Base-by-base conservation (phyloP, 768 basidiomycete species). In the Polyporus arcularius region DNA sequence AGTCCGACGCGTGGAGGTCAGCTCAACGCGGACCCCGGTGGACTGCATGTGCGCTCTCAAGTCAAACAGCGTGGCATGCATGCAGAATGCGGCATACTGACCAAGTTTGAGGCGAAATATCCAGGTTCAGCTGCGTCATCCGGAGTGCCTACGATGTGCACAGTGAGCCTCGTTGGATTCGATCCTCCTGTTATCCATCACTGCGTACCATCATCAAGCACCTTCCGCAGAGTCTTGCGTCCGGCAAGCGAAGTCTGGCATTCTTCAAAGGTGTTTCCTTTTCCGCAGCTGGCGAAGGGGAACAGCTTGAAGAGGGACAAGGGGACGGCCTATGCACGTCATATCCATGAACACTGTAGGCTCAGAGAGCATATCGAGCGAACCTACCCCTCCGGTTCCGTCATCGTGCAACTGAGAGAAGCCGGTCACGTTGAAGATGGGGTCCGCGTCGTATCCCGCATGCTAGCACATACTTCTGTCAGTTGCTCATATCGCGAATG, bases 71-170 rank as follows among this genome's bases (percentile, higher is more conserved):
- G 85, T 49, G 83, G 83, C 0, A 82, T 83, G 15, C 82, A 3
- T 4, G n/a, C 9, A 18, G 18, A 1, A 80, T 3, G 83, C 21
- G 82, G 59, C 77, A 61, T 1, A 67, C 75, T 12, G 61, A 84
- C 85, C 40, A 87, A 71, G 64, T 86, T 86, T 0, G 83, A 80
- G 0, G 85, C 79, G 67, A 88, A 88, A 66, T 87, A 88, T 47
- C 87, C 87, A 0, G 86, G 87, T 14, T 84, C 82, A 1, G 85
- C 85, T 60, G 77, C 78, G 62, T 88, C 86, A 60, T 87, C 85
- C 4, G 85, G 81, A 35, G 76, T 74, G 12, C 85, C 85, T 86
- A 58, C 2, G 35, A 35, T 11, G 11, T 15, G 26, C n/a, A n/a
- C 49, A n/a, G 8, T 55, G 35, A 53, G 28, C 21, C 16, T 59